These are phyloP conservation scores for Miscanthus lutarioriparius DNA, from an alignment of 176 grass and related monocot species.

Conservation along the genomic window DNA sequence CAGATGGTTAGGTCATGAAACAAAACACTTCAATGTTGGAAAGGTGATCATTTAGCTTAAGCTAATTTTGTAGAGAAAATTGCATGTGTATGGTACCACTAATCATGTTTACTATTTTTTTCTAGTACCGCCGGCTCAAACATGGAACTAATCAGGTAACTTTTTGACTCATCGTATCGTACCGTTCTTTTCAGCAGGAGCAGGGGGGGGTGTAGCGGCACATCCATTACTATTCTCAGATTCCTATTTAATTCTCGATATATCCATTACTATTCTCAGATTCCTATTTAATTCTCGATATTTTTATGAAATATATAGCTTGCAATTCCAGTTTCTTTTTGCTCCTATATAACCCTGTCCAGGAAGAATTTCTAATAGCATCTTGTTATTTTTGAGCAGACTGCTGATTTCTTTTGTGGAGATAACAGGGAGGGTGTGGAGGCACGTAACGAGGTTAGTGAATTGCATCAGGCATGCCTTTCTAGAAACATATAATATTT, in stretches of 20 bases:
- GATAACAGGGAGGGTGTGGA: slow-evolving; percentile 97
- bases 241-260: no score
- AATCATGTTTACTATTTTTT: slow-evolving; percentile 35
- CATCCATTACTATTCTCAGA: background rate
- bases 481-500: slow-evolving; percentile 3
- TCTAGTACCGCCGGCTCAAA: slow-evolving; percentile 89
- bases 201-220: background rate
- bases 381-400: slow-evolving; percentile 57
- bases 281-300: background rate
- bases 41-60: slow-evolving; percentile 64
- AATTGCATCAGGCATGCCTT: slow-evolving; percentile 11
- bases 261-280: background rate
- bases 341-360: slow-evolving; percentile 11
- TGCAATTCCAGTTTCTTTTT: slow-evolving; percentile 9
- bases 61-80: slow-evolving; percentile 12
- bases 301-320: slow-evolving; percentile 12
- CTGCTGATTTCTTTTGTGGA: slow-evolving; percentile 91
- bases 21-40: slow-evolving; percentile 99
- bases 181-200: background rate
- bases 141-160: slow-evolving; percentile 92
- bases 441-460: slow-evolving; percentile 92
- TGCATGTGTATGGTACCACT: slow-evolving; percentile 25
- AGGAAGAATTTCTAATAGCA: slow-evolving; percentile 38
- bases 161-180: background rate
- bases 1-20: slow-evolving; percentile 98